A percentile compares a stretch with the other conserved stretches of the same genome.
Evolutionary conservation across 345 rosid species (phyloP).

Genomic region (Lepidium sativum): DNA sequence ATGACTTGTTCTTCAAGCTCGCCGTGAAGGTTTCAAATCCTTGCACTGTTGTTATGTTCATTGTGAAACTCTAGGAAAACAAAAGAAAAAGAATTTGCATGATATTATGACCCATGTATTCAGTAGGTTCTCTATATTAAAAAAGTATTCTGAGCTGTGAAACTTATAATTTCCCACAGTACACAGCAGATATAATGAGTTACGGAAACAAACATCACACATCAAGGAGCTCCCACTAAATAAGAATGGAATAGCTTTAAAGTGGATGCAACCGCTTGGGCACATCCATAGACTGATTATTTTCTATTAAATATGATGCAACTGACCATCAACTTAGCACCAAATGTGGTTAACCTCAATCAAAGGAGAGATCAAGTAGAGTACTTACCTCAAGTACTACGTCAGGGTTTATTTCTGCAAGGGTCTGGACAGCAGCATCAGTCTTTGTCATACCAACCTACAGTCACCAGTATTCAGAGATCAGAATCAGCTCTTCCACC

Average conservation of each 20-base stretch:
- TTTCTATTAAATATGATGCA: neutral
- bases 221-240: neutral
- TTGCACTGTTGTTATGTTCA: constrained; percentile 87
- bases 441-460: constrained; percentile 98
- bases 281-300: neutral
- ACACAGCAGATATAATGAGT: neutral
- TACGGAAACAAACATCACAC: neutral
- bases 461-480: neutral
- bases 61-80: constrained; percentile 64
- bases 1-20: constrained; percentile 62
- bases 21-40: constrained; percentile 86
- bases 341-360: neutral
- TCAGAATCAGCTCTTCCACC: neutral
- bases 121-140: neutral
- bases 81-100: neutral
- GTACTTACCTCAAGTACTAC: constrained; percentile 68
- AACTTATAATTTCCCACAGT: neutral
- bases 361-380: neutral
- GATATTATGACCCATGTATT: neutral
- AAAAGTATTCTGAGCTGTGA: no score
- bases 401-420: constrained; percentile 86
- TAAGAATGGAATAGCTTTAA: neutral
- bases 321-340: neutral
- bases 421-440: constrained; percentile 98
- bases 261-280: neutral